A percentile compares a stretch with the other conserved stretches of the same genome.
phyloP scores from a whole-genome alignment of 1,284 basidiomycete genomes.

The Somion occarium region DNA sequence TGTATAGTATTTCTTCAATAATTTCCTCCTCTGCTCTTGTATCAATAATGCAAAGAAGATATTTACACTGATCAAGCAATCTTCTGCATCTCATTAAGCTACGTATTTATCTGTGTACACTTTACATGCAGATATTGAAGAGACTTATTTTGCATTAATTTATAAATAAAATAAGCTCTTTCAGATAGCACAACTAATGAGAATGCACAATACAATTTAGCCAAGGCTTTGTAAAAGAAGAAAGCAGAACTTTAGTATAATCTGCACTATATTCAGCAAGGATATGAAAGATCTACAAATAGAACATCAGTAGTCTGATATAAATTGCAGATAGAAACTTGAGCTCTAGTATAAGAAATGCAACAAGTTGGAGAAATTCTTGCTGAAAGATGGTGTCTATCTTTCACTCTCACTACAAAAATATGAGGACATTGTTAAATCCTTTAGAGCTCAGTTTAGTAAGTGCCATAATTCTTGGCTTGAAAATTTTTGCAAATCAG shows the following conservation, averaged over 20 bases:
- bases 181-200: not conserved
- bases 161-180: slow-evolving; percentile 5
- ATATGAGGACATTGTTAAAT: slow-evolving; percentile 39
- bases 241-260: not conserved
- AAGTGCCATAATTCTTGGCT: slow-evolving; percentile 12
- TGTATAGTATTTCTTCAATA: slow-evolving; percentile 32
- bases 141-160: slow-evolving; percentile 15
- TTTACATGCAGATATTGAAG: slow-evolving; percentile 17
- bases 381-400: slow-evolving; percentile 32
- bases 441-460: slow-evolving; percentile 36
- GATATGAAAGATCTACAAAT: slow-evolving; percentile 17
- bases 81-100: slow-evolving; percentile 16
- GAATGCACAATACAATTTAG: slow-evolving; percentile 13
- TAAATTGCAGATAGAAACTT: slow-evolving; percentile 27
- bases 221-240: slow-evolving; percentile 7
- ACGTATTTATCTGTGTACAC: slow-evolving; percentile 13
- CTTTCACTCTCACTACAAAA: slow-evolving; percentile 42
- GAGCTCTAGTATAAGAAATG: slow-evolving; percentile 29
- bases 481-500: not conserved
- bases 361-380: slow-evolving; percentile 22
- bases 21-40: slow-evolving; percentile 37
- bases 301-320: slow-evolving; percentile 30
- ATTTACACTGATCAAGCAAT: slow-evolving; percentile 16
- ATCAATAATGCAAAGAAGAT: slow-evolving; percentile 36
- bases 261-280: slow-evolving; percentile 9